Evolutionary conservation across 345 rosid genomes (phyloP).

Genomic region (Trapa bicornis): DNA sequence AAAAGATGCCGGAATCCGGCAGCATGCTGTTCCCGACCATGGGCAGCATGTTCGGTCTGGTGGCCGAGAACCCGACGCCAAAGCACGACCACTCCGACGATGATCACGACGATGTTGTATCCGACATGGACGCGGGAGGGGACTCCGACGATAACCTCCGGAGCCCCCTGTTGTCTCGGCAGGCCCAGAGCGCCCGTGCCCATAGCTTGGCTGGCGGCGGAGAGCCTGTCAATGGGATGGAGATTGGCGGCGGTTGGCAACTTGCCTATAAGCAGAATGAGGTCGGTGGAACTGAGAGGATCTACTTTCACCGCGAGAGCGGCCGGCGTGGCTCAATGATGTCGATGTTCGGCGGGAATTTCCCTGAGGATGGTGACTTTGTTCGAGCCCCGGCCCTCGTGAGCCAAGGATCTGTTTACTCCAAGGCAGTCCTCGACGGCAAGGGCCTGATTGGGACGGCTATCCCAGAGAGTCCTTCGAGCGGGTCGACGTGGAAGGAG

Average conservation of each 20-base stretch:
- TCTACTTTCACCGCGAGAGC: slow-evolving; percentile 28
- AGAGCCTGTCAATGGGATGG: slow-evolving; percentile 13
- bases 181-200: not conserved
- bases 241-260: slow-evolving; percentile 42
- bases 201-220: slow-evolving; percentile 4
- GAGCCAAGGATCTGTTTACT: slow-evolving; percentile 19
- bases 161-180: slow-evolving; percentile 23
- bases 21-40: slow-evolving; percentile 21
- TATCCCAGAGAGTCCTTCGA: not conserved
- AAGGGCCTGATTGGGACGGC: slow-evolving; percentile 1
- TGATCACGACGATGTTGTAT: slow-evolving; percentile 9
- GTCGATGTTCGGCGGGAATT: slow-evolving; percentile 10
- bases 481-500: slow-evolving; percentile 7
- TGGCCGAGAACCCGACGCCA: slow-evolving; percentile 5
- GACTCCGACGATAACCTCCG: slow-evolving; percentile 17
- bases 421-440: slow-evolving; percentile 11
- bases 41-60: slow-evolving; percentile 21
- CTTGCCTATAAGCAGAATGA: slow-evolving; percentile 25
- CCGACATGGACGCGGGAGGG: slow-evolving; percentile 5
- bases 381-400: slow-evolving; percentile 31
- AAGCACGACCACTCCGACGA: slow-evolving; percentile 16
- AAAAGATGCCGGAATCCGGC: slow-evolving; percentile 20
- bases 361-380: slow-evolving; percentile 10
- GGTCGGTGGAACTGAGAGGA: slow-evolving; percentile 19
- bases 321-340: slow-evolving; percentile 15